Percentiles rank a stretch among this genome's conserved stretches.
These are phyloP conservation scores for Auriscalpium vulgare DNA, from an alignment of 768 basidiomycete species.

Conservation along the genomic window DNA sequence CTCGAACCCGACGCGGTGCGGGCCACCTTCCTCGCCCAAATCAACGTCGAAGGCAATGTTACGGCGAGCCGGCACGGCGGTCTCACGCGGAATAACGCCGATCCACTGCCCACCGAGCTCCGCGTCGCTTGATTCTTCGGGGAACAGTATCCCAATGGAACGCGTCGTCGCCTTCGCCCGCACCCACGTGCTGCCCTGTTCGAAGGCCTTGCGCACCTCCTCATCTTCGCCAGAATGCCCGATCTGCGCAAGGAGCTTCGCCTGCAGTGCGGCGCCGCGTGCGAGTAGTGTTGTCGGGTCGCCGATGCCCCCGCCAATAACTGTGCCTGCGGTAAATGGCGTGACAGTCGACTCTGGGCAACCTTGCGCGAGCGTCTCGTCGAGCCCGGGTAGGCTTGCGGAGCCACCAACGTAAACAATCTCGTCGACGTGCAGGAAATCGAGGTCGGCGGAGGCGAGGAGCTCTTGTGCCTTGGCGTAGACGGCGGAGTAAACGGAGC, in stretches of 20 bases:
- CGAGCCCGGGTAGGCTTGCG: slow-evolving; percentile 65
- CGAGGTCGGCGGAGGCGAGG: slow-evolving; percentile 42
- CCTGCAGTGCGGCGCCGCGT: slow-evolving; percentile 71
- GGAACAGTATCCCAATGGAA: slow-evolving; percentile 62
- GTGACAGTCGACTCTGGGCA: slow-evolving; percentile 57
- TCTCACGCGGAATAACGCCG: slow-evolving; percentile 60
- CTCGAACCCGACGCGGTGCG: slow-evolving; percentile 52
- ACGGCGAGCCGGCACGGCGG: slow-evolving; percentile 61
- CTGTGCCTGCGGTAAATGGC: slow-evolving; percentile 58
- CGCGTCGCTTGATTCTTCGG: slow-evolving; percentile 35
- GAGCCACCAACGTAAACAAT: slow-evolving; percentile 77
- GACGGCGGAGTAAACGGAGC: slow-evolving; percentile 52
- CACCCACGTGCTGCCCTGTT: slow-evolving; percentile 30
- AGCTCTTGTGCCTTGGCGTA: slow-evolving; percentile 43
- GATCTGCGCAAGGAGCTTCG: slow-evolving; percentile 47
- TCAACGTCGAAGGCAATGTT: slow-evolving; percentile 50
- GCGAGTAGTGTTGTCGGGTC: slow-evolving; percentile 76
- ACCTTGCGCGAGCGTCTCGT: slow-evolving; percentile 46
- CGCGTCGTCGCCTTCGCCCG: slow-evolving; percentile 48
- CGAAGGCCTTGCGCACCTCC: slow-evolving; percentile 45
- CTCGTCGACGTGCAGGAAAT: slow-evolving; percentile 66
- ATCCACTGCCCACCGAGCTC: slow-evolving; percentile 57
- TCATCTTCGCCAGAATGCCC: slow-evolving; percentile 35
- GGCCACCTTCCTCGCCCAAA: slow-evolving; percentile 30
- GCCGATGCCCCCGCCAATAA: slow-evolving; percentile 63